Evolutionary conservation across 805 yeast genomes (phyloP).

Genomic region (Saccharomycopsis amapae): DNA sequence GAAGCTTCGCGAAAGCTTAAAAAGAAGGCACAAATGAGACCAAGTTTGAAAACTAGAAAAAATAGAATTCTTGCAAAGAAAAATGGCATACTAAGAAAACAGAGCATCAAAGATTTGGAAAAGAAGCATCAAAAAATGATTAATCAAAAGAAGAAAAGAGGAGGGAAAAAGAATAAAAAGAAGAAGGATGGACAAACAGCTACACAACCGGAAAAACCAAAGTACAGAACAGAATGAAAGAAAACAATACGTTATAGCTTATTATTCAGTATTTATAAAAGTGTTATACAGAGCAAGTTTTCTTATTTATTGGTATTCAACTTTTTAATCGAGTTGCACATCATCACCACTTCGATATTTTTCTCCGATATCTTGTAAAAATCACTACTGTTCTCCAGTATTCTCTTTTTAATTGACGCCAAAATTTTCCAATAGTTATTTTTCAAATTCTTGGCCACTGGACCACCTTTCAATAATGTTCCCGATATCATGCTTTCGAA

Average conservation of each 20-base stretch:
- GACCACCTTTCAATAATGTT: constrained; percentile 42
- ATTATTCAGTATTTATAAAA: no score
- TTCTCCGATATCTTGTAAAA: constrained; percentile 9
- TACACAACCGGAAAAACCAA: no score
- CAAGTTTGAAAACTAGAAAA: constrained; percentile 16
- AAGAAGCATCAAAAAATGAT: constrained; percentile 1
- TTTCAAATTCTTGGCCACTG: constrained; percentile 38
- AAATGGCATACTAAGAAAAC: constrained; percentile 11
- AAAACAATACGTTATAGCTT: no score
- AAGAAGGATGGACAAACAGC: no score
- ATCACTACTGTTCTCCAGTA: constrained; percentile 11
- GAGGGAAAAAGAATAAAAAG: constrained; percentile 22
- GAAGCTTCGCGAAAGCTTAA: neutral
- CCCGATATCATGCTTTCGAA: constrained; percentile 35
- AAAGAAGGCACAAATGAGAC: constrained; percentile 11
- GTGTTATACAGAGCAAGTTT: no score
- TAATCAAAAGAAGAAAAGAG: constrained; percentile 21
- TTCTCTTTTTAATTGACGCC: constrained; percentile 28
- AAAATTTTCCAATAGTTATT: constrained; percentile 30
- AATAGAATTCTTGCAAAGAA: constrained; percentile 6
- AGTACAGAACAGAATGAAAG: no score
- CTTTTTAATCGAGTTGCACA: constrained; percentile 17
- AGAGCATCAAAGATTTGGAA: neutral
- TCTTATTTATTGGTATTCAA: neutral
- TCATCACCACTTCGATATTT: constrained; percentile 17